A percentile compares a stretch with the other conserved stretches of the same genome.
Conservation (phyloP, 2,329 filamentous ascomycete genomes). For the Cladobotryum mycophilum region DNA sequence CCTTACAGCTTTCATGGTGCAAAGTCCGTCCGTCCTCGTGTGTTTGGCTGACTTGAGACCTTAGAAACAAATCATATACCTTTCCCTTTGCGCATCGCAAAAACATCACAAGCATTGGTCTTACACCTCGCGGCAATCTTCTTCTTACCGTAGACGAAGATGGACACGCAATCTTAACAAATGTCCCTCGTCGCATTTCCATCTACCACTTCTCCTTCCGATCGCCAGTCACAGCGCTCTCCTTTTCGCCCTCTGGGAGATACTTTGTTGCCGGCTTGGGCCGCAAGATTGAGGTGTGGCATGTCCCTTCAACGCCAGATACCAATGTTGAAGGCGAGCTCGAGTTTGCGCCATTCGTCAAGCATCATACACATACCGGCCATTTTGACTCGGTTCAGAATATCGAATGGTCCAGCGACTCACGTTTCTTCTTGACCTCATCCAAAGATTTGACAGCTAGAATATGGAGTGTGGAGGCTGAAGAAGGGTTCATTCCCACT, state of each 20-base stretch:
- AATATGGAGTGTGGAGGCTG: conserved; percentile 87
- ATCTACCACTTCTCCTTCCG: conserved; percentile 97
- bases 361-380: conserved; percentile 76
- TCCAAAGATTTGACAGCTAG: conserved; percentile 88
- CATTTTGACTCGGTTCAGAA: conserved; percentile 83
- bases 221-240: conserved; percentile 70
- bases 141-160: conserved; percentile 91
- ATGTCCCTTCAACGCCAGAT: conserved; percentile 85
- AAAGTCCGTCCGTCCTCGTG: not conserved
- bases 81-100: conserved; percentile 88
- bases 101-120: conserved; percentile 82
- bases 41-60: conserved; percentile 26
- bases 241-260: conserved; percentile 84
- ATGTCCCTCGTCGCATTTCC: conserved; percentile 75
- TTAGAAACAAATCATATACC: conserved; percentile 79
- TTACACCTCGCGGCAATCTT: conserved; percentile 86
- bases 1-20: no score
- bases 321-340: conserved; percentile 72
- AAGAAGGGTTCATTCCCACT: conserved; percentile 84
- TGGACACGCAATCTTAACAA: conserved; percentile 87
- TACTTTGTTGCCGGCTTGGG: conserved; percentile 88
- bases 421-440: conserved; percentile 86
- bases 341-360: conserved; percentile 91
- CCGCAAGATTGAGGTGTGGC: conserved; percentile 89
- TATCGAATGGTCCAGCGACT: conserved; percentile 95